Evolutionary conservation across 331 rosid species (phyloP), one percentile per base, ranked within the genome.

Genomic region (Acacia pycnantha): DNA sequence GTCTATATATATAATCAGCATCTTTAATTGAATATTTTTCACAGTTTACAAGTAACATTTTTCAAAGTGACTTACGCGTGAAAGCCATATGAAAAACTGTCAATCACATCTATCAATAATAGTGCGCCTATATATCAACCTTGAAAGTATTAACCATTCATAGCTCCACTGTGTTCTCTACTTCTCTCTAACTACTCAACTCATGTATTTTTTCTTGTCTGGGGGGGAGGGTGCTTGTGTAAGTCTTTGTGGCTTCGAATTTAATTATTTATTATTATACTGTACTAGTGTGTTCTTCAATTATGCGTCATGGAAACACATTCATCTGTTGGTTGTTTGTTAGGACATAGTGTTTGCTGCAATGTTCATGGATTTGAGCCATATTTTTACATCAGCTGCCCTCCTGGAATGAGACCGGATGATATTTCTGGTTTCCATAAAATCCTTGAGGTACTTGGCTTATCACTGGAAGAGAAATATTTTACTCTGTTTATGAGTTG

Each of bases 311-410:
- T 27, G 65, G 77, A 78, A 77, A 74, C 58, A 61, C 75, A 71
- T 27, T 81, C 15, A 3, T 73, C 37, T 47, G 70, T 82, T 86
- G 81, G 22, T 73, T 77, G 70, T 85, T 79, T 87, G 18, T 58
- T 80, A 96, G 99, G 99, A 70, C 95, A 91, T 72, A 93, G 99
- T 80, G 94, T 96, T 56, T 96, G 99, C 85, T 92, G 97, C 90
- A 88, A 92, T 27, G 97, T 93, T 85, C 98, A 96, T 70, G 99
- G 99, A 44, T 96, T 96, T 74, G 98, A 96, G 84, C 99, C 99
- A 37, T 96, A 96, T 82, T 96, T 96, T 85, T 96, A 92, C 85
- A 91, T 92, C 70, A 86, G 83, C 86, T 93, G 97, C 84, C 97
- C 97, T 61, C 87, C 94, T 6, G 98, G 97, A 68, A 92, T 96